Evolutionary conservation across 2,329 filamentous ascomycete species (phyloP).

Genomic region (Sclerotinia sclerotiorum): DNA sequence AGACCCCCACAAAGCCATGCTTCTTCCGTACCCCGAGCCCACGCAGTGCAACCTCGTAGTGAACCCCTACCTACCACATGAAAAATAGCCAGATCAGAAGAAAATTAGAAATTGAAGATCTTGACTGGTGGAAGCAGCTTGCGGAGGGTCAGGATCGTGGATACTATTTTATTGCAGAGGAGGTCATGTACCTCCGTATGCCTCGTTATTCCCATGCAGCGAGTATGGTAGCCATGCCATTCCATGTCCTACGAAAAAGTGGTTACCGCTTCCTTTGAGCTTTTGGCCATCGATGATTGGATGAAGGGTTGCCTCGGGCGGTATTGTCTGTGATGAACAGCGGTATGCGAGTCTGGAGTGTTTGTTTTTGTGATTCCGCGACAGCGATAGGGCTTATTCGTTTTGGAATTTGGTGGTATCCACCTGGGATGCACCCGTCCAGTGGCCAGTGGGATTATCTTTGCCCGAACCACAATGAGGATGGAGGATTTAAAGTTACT

Average conservation of each 20-base stretch:
- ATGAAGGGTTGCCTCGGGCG: conserved; percentile 25
- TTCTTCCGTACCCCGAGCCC: not conserved
- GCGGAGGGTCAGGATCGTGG: conserved; percentile 10
- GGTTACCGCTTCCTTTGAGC: conserved; percentile 19
- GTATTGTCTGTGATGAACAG: conserved; percentile 26
- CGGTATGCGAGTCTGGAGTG: conserved; percentile 28
- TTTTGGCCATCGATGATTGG: conserved; percentile 29
- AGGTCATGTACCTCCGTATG: conserved; percentile 1
- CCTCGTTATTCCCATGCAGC: conserved; percentile 13
- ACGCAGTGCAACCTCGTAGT: conserved; percentile 8
- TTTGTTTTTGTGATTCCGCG: conserved; percentile 23
- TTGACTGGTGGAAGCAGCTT: conserved; percentile 11
- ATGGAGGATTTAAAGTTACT: conserved; percentile 22
- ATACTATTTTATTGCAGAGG: conserved; percentile 4
- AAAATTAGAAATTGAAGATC: not conserved
- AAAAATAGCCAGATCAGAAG: not conserved
- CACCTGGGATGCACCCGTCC: not conserved
- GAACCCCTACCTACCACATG: conserved; percentile 1
- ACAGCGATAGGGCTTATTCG: conserved; percentile 19
- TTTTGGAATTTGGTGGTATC: conserved; percentile 22
- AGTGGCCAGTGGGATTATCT: conserved; percentile 17
- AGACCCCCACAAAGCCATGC: conserved; percentile 10
- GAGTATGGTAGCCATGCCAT: not conserved
- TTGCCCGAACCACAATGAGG: conserved; percentile 12
- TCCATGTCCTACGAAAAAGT: conserved; percentile 1